Conservation (phyloP, 2,329 filamentous ascomycete genomes). For the Pseudomassariella vexata region DNA sequence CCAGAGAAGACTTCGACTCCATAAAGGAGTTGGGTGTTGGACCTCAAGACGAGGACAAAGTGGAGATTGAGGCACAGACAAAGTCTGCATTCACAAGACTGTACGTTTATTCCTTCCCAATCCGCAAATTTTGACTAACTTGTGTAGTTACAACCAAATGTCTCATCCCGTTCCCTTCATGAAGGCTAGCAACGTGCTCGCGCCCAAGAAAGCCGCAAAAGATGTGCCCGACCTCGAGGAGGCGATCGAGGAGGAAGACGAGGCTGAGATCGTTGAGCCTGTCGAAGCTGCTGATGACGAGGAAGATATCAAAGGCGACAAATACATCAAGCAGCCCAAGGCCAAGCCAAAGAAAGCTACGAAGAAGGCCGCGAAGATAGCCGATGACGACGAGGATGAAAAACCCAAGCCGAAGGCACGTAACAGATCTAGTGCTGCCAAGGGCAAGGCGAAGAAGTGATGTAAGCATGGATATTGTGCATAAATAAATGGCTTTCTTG, state of each 20-base stretch:
- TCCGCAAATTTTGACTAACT: conserved; percentile 10
- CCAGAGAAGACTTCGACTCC: conserved; percentile 88
- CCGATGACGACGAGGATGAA: conserved; percentile 41
- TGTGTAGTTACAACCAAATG: conserved; percentile 70
- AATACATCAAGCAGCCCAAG: conserved; percentile 92
- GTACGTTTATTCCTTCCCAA: conserved; percentile 46
- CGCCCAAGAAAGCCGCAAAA: conserved; percentile 63
- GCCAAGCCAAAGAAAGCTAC: conserved; percentile 52
- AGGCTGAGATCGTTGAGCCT: conserved; percentile 53
- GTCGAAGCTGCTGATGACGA: conserved; percentile 65
- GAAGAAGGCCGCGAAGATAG: conserved; percentile 28
- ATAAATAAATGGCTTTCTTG: no score
- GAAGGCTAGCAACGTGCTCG: conserved; percentile 75
- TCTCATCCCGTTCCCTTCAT: conserved; percentile 92
- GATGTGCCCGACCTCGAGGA: conserved; percentile 93
- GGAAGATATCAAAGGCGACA: conserved; percentile 83
- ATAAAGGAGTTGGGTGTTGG: conserved; percentile 90
- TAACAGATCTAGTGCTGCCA: conserved; percentile 25
- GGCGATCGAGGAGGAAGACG: conserved; percentile 88
- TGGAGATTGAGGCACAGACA: conserved; percentile 77
- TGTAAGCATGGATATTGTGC: no score
- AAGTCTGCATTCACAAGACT: conserved; percentile 85
- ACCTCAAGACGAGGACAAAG: conserved; percentile 66
- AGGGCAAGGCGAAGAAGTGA: conserved; percentile 25
- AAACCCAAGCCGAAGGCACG: conserved; percentile 45